Base-by-base conservation (phyloP, 805 yeast species). In the Yarrowia porcina region DNA sequence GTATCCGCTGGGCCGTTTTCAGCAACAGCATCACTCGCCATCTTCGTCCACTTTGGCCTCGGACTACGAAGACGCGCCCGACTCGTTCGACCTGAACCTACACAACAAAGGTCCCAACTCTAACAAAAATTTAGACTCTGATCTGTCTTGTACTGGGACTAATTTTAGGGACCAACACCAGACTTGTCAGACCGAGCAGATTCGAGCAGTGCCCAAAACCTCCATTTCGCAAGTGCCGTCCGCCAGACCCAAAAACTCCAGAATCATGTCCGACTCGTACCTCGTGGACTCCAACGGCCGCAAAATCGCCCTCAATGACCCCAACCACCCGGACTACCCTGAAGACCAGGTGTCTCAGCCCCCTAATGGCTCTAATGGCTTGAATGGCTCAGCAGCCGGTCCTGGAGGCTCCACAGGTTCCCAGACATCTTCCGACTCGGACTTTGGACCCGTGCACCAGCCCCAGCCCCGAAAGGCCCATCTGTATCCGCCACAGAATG, bases 51-150 rank as follows among this genome's bases (percentile, higher is more conserved):
- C 56, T 13, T 57, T 39, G 38, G 62, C 56, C 39, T 57, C 56
- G 56, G 56, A 54, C 61, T 36, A 54, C 45, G 25, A 54, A 20
- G 52, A 54, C 61, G 61, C 52, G 25, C 35, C 52, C 56, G 52
- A 36, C 50, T 39, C 45, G 18, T 54, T 36, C 33, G 52, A 54
- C 38, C 28, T 49, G 38, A 32, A 33, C 56, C 56, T 49, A 21
- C 56, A 32, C 39, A 45, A 45, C 52, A 49, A 49, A 23, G 38
- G 39, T 33, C 12, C 30, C 56, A 49, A 49, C 56, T 32, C 56
- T 49, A 49, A 49, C 56, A 49, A 49, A 49, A 49, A 47, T 13
- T 47, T 49, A 49, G 56, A 49, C 39, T 49, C 56, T 32, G 56
- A 49, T 49, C 56, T n/a, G 39, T 21, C 56, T 32, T 33, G 20